Percentiles rank a stretch among this genome's conserved stretches.
These are phyloP conservation scores for Kodamaea kakaduensis DNA, from an alignment of 805 yeast species.

Conservation along the genomic window DNA sequence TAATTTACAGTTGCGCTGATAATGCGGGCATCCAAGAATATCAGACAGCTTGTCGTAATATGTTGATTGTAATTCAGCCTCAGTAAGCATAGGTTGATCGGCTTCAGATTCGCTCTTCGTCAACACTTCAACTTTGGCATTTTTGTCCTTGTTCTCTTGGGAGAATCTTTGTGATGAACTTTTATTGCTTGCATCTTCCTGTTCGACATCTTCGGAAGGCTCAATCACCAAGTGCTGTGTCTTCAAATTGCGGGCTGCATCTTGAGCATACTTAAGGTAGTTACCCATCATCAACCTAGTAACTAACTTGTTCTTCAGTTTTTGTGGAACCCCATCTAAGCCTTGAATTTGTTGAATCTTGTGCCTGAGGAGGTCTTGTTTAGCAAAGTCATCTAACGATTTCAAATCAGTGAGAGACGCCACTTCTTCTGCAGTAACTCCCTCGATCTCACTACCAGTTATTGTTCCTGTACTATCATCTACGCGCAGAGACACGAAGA, in stretches of 20 bases:
- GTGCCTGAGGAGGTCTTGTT: conserved; percentile 40
- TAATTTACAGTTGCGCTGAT: conserved; percentile 75
- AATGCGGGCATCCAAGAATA: conserved; percentile 78
- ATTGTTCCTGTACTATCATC: conserved; percentile 14
- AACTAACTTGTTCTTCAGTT: conserved; percentile 47
- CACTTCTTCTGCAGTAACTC: conserved; percentile 33
- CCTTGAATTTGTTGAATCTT: conserved; percentile 48
- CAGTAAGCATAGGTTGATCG: conserved; percentile 46
- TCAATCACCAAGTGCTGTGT: conserved; percentile 17
- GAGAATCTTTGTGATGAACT: too few relatives aligned
- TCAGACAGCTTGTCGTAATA: conserved; percentile 41
- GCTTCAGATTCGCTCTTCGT: too few relatives aligned
- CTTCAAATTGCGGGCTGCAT: conserved; percentile 12
- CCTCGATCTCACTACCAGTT: conserved; percentile 31
- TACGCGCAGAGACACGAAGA: background rate
- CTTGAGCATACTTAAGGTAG: conserved; percentile 44
- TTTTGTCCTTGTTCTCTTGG: background rate
- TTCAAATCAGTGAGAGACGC: conserved; percentile 33
- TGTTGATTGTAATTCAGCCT: conserved; percentile 45
- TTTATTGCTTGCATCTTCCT: conserved; percentile 2
- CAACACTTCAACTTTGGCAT: conserved; percentile 7
- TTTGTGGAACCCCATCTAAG: conserved; percentile 33
- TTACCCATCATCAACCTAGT: conserved; percentile 70
- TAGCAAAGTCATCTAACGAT: conserved; percentile 34
- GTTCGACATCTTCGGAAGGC: conserved; percentile 12